Conservation (phyloP, 2,329 filamentous ascomycete genomes). For the Colletotrichum sp. region DNA sequence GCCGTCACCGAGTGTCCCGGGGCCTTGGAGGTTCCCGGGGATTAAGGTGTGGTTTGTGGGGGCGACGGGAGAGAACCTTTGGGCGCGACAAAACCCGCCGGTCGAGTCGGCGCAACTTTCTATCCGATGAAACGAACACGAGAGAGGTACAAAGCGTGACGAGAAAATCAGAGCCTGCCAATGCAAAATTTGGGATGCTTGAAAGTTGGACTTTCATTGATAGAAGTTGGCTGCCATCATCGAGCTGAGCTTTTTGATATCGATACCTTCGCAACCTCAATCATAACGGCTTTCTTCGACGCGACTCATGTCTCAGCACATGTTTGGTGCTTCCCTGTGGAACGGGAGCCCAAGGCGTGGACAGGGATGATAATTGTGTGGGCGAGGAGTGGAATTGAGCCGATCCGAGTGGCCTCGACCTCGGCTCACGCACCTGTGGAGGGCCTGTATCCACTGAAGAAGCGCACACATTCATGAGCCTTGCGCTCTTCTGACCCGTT, state of each 20-base stretch:
- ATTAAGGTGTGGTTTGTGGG: background rate
- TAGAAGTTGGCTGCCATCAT: background rate
- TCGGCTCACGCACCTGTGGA: background rate
- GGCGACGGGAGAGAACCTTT: background rate
- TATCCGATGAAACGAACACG: background rate
- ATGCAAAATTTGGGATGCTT: background rate
- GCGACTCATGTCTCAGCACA: background rate
- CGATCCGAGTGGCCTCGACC: background rate
- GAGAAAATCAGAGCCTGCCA: background rate
- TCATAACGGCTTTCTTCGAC: background rate
- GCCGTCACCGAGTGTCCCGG: background rate
- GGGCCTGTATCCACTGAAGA: background rate
- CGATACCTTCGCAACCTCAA: background rate
- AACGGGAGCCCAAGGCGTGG: background rate
- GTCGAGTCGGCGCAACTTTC: conserved; percentile 11
- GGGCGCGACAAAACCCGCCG: background rate
- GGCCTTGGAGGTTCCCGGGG: background rate
- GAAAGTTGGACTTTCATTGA: too few relatives aligned
- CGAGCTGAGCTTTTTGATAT: background rate
- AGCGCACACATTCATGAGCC: background rate
- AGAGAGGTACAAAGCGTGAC: background rate
- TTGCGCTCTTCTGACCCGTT: background rate
- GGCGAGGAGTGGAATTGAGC: background rate
- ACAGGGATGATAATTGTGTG: background rate
- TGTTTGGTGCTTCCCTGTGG: background rate